Conservation (phyloP, 176 grass and related monocot genomes). For the Zoysia pacifica region DNA sequence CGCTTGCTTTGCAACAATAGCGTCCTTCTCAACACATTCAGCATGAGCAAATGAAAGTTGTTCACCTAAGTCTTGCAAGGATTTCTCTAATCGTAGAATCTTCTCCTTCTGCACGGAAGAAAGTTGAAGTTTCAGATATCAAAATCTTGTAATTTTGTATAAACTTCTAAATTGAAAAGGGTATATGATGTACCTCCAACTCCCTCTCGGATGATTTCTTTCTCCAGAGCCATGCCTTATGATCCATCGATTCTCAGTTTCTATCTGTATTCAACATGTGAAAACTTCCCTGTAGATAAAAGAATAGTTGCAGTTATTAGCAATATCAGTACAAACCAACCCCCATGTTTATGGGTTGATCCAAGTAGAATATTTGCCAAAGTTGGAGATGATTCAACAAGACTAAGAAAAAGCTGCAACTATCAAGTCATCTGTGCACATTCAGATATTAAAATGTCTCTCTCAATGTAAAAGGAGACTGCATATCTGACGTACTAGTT, state of each 20-base stretch:
- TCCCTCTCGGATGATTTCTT: slow-evolving; percentile 61
- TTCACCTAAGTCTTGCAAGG: slow-evolving; percentile 64
- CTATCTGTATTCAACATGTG: neutral
- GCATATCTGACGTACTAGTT: neutral
- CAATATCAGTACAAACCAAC: neutral
- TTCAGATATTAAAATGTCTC: neutral
- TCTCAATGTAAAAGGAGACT: neutral
- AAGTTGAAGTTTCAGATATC: slow-evolving; percentile 2
- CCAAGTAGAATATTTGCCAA: neutral
- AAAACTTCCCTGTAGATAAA: slow-evolving; percentile 8
- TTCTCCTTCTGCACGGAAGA: slow-evolving; percentile 60
- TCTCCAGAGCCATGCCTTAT: slow-evolving; percentile 94
- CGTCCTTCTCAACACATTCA: slow-evolving; percentile 74
- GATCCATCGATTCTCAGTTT: slow-evolving; percentile 59
- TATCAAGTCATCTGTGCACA: neutral
- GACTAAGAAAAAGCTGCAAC: neutral
- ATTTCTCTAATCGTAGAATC: slow-evolving; percentile 65
- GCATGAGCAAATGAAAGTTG: slow-evolving; percentile 63
- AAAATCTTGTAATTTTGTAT: slow-evolving; percentile 10
- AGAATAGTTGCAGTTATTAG: slow-evolving; percentile 17
- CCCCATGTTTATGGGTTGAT: neutral
- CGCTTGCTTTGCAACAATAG: slow-evolving; percentile 67
- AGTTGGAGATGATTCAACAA: slow-evolving; percentile 16
- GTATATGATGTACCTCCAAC: slow-evolving; percentile 41
- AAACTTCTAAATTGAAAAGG: neutral